phyloP scores from a whole-genome alignment of 371 early-diverging fungal species.

The Rhizopus sp. region DNA sequence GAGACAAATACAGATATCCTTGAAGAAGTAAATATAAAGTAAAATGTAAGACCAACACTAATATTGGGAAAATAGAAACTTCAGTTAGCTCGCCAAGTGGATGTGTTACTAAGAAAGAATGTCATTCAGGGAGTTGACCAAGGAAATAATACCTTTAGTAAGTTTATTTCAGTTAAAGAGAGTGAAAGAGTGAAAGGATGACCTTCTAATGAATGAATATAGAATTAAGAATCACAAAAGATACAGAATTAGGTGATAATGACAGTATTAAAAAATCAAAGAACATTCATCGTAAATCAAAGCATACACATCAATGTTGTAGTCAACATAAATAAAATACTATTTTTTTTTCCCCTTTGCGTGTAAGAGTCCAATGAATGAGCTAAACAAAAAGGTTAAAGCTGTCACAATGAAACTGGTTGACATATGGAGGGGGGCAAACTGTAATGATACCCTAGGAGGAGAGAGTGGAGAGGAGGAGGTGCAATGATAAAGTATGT shows the following conservation, averaged over 20 bases:
- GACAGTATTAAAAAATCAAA: conserved; percentile 46
- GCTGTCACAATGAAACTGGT: too few relatives aligned
- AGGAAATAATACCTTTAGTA: conserved; percentile 37
- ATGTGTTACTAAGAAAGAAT: conserved; percentile 38
- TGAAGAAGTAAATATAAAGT: conserved; percentile 35
- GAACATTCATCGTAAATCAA: conserved; percentile 37
- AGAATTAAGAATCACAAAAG: conserved; percentile 50
- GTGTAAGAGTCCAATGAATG: too few relatives aligned
- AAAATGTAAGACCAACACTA: not conserved
- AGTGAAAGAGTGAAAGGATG: not conserved
- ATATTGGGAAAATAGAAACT: conserved; percentile 31
- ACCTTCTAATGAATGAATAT: not conserved
- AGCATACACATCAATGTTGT: conserved; percentile 25
- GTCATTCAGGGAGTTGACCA: conserved; percentile 44
- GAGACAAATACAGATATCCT: conserved; percentile 45
- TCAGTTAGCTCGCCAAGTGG: conserved; percentile 40
- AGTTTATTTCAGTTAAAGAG: conserved; percentile 7
- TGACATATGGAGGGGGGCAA: too few relatives aligned
- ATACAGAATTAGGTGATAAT: conserved; percentile 50
- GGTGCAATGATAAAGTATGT: not conserved
- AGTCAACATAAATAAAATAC: conserved; percentile 19
- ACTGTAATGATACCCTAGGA: too few relatives aligned
- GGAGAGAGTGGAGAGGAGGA: too few relatives aligned
- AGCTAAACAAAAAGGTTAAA: too few relatives aligned
- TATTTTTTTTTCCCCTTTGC: conserved; percentile 9